Base-by-base conservation (phyloP, 768 basidiomycete genomes). In the Lactarius evosmus region DNA sequence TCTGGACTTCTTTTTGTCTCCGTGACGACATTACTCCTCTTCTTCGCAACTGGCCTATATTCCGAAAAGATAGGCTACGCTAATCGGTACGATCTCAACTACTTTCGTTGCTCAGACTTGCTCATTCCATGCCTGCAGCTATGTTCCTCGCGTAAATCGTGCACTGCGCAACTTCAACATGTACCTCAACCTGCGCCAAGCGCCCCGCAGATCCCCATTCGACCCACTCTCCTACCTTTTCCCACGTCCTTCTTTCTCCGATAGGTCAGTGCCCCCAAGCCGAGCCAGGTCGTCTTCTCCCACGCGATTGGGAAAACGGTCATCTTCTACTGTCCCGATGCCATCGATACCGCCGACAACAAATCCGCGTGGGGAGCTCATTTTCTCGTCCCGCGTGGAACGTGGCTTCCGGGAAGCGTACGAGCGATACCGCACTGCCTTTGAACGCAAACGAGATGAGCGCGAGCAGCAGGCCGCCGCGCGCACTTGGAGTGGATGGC, bases 41-140 rank as follows among this genome's bases (percentile, higher is more conserved):
- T 98, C 81, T 98, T 97, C 73, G 93, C 94, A 9, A 95, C 91
- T 69, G 96, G 96, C 19, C 90, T 95, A 85, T 99, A 98, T 71
- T 80, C 88, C 4, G 95, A 99, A 75, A 95, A 96, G 78, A 95
- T 98, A 70, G 90, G 85, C 4, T 98, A 97, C 74, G 95, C 96
- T 22, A 95, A 97, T 78, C 89, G 89, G 95, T 95, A 73, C 70
- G 89, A 79, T 56, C 33, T 44, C 62, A 44, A n/a, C n/a, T 49
- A 30, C 52, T 50, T 25, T 32, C 17, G 62, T 61, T 19, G 30
- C 12, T 33, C 54, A 29, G 53, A n/a, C 56, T 50, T 36, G 60
- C 54, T 51, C 51, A 59, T 61, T 19, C 62, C 59, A 62, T 46
- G n/a, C n/a, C n/a, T n/a, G 30, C 73, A 98, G 96, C 78, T 99